Percentiles rank a stretch among this genome's conserved stretches.
These are phyloP conservation scores for Penicillium odoratum DNA, from an alignment of 495 filamentous ascomycete genomes.

Conservation along the genomic window DNA sequence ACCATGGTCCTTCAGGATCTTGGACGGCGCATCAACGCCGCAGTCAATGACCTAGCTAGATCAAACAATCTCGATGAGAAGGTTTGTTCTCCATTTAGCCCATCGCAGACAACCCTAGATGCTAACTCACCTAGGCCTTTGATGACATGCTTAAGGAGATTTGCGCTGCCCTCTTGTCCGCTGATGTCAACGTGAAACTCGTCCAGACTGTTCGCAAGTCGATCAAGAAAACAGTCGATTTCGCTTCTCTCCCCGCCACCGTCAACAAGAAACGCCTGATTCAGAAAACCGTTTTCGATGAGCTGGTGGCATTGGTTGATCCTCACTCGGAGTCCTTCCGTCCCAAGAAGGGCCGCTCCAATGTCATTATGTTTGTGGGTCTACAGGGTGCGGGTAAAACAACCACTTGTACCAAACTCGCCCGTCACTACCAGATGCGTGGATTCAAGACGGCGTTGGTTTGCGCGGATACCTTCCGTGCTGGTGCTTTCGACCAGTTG, in stretches of 20 bases:
- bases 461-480: slow-evolving; percentile 97
- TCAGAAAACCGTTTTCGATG: slow-evolving; percentile 97
- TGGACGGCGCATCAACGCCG: slow-evolving; percentile 95
- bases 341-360: slow-evolving; percentile 92
- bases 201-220: slow-evolving; percentile 90
- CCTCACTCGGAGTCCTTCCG: slow-evolving; percentile 95
- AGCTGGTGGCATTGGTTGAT: slow-evolving; percentile 92
- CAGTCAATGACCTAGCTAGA: slow-evolving; percentile 89
- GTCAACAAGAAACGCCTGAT: slow-evolving; percentile 98
- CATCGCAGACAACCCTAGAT: not conserved
- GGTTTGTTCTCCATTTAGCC: slow-evolving; percentile 46
- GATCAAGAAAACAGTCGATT: slow-evolving; percentile 87
- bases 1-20: slow-evolving; percentile 98
- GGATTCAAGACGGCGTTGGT: slow-evolving; percentile 95
- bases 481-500: slow-evolving; percentile 96
- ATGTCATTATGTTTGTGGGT: slow-evolving; percentile 99
- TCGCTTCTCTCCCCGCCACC: slow-evolving; percentile 81
- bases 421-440: slow-evolving; percentile 88
- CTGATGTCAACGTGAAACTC: slow-evolving; percentile 96
- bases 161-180: slow-evolving; percentile 86
- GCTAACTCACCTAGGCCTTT: slow-evolving; percentile 66
- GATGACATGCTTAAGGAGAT: slow-evolving; percentile 98
- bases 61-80: slow-evolving; percentile 95
- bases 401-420: slow-evolving; percentile 96
- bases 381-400: slow-evolving; percentile 97